Base-by-base conservation (phyloP, 2,329 filamentous ascomycete species). In the Macroventuria anomochaeta region DNA sequence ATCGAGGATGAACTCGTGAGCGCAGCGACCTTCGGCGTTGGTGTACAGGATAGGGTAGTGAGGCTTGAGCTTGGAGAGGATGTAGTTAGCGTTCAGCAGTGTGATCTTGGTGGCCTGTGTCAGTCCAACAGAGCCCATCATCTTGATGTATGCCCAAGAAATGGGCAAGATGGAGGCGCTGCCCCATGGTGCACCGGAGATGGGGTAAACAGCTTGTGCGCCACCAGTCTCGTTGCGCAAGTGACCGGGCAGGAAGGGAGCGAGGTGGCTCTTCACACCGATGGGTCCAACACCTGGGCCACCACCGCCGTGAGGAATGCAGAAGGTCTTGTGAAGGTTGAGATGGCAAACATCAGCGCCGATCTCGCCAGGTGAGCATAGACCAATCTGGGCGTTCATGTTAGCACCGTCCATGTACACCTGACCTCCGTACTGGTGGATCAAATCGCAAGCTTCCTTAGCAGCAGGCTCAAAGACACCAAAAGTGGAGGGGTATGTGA, bases 351-450 rank as follows among this genome's bases (percentile, higher is more conserved):
- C 93, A 73, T 97, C 93, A 25, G 93, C 93, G 17, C 93, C 93
- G 63, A 97, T 96, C 74, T 96, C 92, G 32, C 93, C 93, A 1
- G 93, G 93, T 0, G 91, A 96, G 80, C 91, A 96, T 10, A 97
- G 84, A 11, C 93, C 93, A 60, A 97, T 97, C 76, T 97, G 93
- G 15, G 93, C 93, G 72, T 97, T 97, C 91, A 97, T 95, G 80
- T 97, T 97, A 62, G 93, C 93, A 40, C 93, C 93, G 72, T 97
- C 93, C 93, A 97, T 97, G 81, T 97, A 97, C 13, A 97, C 93
- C 71, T 96, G 91, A 8, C 93, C 93, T 46, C 93, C 93, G 70
- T 96, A 81, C 60, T 89, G 77, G 78, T 97, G 93, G 15, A 97
- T 91, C 25, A 96, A 80, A 49, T 91, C 80, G 76, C 92, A 96